Percentiles rank a stretch among this genome's conserved stretches.
phyloP scores from a whole-genome alignment of 1,284 basidiomycete species.

The Chalciporus sp. region DNA sequence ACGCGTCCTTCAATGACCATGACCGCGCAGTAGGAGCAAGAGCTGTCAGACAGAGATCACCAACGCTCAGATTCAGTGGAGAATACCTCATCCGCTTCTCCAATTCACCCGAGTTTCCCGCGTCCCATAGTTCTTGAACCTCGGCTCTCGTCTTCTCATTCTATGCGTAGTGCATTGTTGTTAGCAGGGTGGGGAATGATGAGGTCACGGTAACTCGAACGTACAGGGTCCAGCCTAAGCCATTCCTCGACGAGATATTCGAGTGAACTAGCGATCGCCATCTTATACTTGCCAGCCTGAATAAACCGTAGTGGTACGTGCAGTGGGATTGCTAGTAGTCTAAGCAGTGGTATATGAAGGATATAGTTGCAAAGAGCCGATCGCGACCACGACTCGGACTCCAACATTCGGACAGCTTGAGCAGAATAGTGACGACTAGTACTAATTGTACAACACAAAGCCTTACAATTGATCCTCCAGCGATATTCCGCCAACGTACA shows the following conservation, averaged over 20 bases:
- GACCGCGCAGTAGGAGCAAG: background rate
- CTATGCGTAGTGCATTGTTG: slow-evolving; percentile 33
- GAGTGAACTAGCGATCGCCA: slow-evolving; percentile 28
- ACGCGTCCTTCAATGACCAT: slow-evolving; percentile 47
- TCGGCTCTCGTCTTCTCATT: slow-evolving; percentile 57
- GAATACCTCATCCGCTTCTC: slow-evolving; percentile 59
- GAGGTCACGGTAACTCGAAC: background rate
- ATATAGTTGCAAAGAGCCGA: too few relatives aligned
- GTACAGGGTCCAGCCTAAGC: slow-evolving; percentile 57
- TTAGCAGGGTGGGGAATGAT: background rate
- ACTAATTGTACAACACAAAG: too few relatives aligned
- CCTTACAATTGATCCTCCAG: too few relatives aligned
- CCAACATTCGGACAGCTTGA: too few relatives aligned
- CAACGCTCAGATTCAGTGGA: slow-evolving; percentile 1
- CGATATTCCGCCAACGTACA: too few relatives aligned
- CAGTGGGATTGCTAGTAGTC: too few relatives aligned
- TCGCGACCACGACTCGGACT: too few relatives aligned
- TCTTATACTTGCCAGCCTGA: too few relatives aligned
- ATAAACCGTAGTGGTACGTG: too few relatives aligned
- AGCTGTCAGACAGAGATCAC: background rate
- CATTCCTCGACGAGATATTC: slow-evolving; percentile 54
- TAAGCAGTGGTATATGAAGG: too few relatives aligned
- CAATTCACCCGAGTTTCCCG: slow-evolving; percentile 50
- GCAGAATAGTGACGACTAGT: too few relatives aligned
- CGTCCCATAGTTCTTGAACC: slow-evolving; percentile 52